Evolutionary conservation across 176 grass and related monocot genomes (phyloP), one percentile per base, ranked within the genome.

Genomic region (Oryza punctata): DNA sequence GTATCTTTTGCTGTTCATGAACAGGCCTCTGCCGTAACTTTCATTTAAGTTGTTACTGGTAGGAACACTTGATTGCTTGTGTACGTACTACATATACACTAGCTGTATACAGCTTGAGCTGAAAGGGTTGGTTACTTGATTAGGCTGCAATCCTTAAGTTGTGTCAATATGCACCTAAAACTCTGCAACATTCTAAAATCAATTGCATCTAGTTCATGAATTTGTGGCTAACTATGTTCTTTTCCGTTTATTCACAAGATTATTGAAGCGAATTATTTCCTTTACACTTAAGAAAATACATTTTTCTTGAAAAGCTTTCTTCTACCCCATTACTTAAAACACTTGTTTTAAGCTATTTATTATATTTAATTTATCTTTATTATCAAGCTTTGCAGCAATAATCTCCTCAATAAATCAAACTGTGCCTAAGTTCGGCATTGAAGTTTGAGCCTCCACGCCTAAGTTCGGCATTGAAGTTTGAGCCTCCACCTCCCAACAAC

Each of bases 401-500:
- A 38, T 38, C 37, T 1, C 1, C 37, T 38, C 37, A 38, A 38
- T 38, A 38, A 38, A 38, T 38, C 37, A 8, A 38, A 38, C 37
- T 8, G 7, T 38, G 37, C 4, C 37, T 38, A 38, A n/a, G n/a
- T n/a, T n/a, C n/a, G n/a, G n/a, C 18, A 7, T 24, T 49, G 38
- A 38, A 50, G 8, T 68, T 26, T 52, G 65, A 77, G 74, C 82
- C 21, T 30, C 73, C 73, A 84, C 59, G n/a, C n/a, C n/a, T n/a
- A n/a, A n/a, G n/a, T n/a, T n/a, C n/a, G n/a, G n/a, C 18, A 7
- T 24, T 49, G 38, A 38, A 50, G 8, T 68, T 26, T 52, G 65
- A 77, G 74, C 82, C 21, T 30, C 73, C 73, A 84, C 59, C 65
- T 44, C 24, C 33, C 33, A 35, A 35, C 33, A 6, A 47, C 50